These are phyloP conservation scores for Trichoderma endophyticum DNA, from an alignment of 2,329 filamentous ascomycete species.

Conservation along the genomic window DNA sequence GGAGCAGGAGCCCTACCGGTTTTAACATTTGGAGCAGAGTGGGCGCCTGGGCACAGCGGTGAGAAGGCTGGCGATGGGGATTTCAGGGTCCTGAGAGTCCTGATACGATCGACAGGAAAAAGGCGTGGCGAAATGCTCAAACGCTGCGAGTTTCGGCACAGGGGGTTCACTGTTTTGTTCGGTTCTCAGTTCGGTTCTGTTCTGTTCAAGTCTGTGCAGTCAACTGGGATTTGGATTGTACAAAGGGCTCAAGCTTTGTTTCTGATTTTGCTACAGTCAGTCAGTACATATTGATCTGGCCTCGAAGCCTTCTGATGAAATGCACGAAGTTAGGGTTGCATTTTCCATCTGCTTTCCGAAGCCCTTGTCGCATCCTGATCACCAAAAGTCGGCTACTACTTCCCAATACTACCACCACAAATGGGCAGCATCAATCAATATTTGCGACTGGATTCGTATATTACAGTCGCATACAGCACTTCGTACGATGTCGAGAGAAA, in stretches of 20 bases:
- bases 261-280: not conserved
- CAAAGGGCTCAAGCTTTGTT: not conserved
- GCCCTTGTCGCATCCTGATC: constrained; percentile 4
- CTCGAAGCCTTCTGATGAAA: not conserved
- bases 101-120: not conserved
- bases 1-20: not conserved
- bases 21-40: not conserved
- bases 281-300: not conserved
- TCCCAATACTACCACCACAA: not conserved
- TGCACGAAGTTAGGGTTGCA: not conserved
- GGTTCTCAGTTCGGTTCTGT: too few relatives aligned
- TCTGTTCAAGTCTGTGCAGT: not conserved
- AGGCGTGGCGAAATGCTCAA: constrained; percentile 7
- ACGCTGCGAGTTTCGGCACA: constrained; percentile 10
- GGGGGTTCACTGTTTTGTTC: not conserved
- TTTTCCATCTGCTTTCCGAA: not conserved
- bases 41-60: not conserved
- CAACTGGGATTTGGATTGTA: not conserved
- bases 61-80: not conserved
- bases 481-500: not conserved
- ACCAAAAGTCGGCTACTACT: not conserved
- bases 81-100: not conserved
- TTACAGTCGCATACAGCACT: not conserved
- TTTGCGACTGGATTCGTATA: not conserved
- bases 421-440: not conserved